Conservation (phyloP, 2,329 filamentous ascomycete genomes). For the Aspergillus sp. region DNA sequence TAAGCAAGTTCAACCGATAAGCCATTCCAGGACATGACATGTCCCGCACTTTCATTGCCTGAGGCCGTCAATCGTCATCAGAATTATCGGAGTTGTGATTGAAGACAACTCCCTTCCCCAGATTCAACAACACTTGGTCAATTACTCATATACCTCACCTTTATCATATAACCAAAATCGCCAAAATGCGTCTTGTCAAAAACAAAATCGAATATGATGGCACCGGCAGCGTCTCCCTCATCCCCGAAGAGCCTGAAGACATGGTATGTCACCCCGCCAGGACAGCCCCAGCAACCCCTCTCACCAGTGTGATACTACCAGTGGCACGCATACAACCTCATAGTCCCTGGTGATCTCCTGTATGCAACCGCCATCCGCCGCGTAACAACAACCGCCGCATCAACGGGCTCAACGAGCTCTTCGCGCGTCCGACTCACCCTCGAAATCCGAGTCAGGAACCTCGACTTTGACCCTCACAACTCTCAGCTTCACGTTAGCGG, state of each 20-base stretch:
- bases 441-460: constrained; percentile 62
- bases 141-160: neutral
- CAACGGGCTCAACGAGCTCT: constrained; percentile 62
- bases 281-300: neutral
- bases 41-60: constrained; percentile 18
- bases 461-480: constrained; percentile 69
- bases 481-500: constrained; percentile 69
- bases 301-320: constrained; percentile 27
- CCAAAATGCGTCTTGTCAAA: constrained; percentile 66
- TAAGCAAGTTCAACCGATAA: constrained; percentile 16
- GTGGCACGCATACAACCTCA: constrained; percentile 76
- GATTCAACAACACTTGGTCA: neutral
- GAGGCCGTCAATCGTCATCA: constrained; percentile 9
- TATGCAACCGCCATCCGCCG: constrained; percentile 66
- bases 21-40: constrained; percentile 9
- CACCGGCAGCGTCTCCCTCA: constrained; percentile 64
- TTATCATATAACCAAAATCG: neutral
- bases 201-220: constrained; percentile 66
- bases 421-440: constrained; percentile 64
- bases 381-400: constrained; percentile 57
- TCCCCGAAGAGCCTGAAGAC: constrained; percentile 72
- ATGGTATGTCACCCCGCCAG: constrained; percentile 53
- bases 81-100: neutral
- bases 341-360: constrained; percentile 63
- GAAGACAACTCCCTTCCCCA: neutral